phyloP scores from a whole-genome alignment of 2,329 filamentous ascomycete genomes.

The Juglanconis oblonga region DNA sequence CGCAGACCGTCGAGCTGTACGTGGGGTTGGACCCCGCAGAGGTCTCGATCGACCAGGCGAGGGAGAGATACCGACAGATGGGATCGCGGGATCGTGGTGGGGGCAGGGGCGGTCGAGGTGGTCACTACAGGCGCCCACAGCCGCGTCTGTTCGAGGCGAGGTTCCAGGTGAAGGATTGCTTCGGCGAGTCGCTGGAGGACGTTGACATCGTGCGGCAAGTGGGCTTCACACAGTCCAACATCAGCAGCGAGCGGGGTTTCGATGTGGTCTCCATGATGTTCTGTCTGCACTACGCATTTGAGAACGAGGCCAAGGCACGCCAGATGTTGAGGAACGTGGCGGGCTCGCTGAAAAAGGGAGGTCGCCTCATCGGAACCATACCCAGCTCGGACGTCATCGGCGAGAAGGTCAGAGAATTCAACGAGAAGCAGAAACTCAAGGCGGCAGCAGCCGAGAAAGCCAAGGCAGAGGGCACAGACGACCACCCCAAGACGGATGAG shows the following conservation, averaged over 20 bases:
- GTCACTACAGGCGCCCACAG: conserved; percentile 43
- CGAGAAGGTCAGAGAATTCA: conserved; percentile 72
- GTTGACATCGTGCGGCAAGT: conserved; percentile 80
- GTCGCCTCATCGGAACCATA: conserved; percentile 90
- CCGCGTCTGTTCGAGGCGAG: conserved; percentile 75
- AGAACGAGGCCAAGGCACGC: conserved; percentile 83
- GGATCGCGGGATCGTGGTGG: conserved; percentile 54
- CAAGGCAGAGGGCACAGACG: conserved; percentile 26
- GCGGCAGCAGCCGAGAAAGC: conserved; percentile 30
- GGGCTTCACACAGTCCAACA: conserved; percentile 75
- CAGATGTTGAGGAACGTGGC: conserved; percentile 94
- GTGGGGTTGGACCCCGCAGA: conserved; percentile 93
- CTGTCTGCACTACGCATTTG: conserved; percentile 98
- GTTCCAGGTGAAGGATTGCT: conserved; percentile 91
- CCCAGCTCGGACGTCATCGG: conserved; percentile 94
- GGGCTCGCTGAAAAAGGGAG: conserved; percentile 86
- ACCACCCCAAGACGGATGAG: conserved; percentile 33
- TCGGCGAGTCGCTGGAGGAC: conserved; percentile 77
- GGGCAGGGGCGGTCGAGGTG: conserved; percentile 45
- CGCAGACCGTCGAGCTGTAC: conserved; percentile 87
- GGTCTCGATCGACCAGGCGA: conserved; percentile 85
- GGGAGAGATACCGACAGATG: conserved; percentile 78
- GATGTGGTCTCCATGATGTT: conserved; percentile 99
- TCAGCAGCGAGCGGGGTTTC: conserved; percentile 76
- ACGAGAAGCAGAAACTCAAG: conserved; percentile 52